Base-by-base conservation (phyloP, 2,329 filamentous ascomycete species). In the Arthrobotrys iridis region DNA sequence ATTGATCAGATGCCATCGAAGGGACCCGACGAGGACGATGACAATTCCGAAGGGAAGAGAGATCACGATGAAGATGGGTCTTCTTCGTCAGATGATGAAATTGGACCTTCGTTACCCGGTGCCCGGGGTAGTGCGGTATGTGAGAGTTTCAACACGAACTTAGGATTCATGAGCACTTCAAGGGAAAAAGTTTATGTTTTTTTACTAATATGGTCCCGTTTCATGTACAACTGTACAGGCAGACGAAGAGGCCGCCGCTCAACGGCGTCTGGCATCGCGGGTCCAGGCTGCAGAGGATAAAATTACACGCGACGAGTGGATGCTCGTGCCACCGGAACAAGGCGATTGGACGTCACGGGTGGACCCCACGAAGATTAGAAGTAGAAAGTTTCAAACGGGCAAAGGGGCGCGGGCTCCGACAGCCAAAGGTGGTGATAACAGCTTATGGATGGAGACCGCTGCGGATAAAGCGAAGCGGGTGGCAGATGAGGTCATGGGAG, bases 371-470 rank as follows among this genome's bases (percentile, higher is more conserved):
- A 93, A 93, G 82, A 85, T 94, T 73, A 89, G 90, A 79, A 90
- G 88, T 77, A 90, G 93, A 75, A 93, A 92, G 78, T 98, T 97
- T 84, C 89, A 92, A 59, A 91, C 90, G 0, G 88, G 88, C 3
- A 89, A 88, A 79, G 85, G 86, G 2, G 85, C 87, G 1, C 85
- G 84, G 76, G 84, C 82, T 6, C 82, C 82, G 3, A 81, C 81
- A n/a, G 79, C 79, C 7, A 82, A 81, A 3, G 81, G 82, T 15
- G 83, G 81, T 10, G 81, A 83, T 48, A 87, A 87, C 80, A 88
- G 88, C 20, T 88, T 94, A 45, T 98, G 94, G 94, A 93, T 92
- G 0, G 94, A 98, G 82, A 97, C 93, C 6, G 91, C 93, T 0
- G 91, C 94, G 81, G 88, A 97, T 82, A 96, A 96, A 82, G 88